A percentile compares a stretch with the other conserved stretches of the same genome.
Evolutionary conservation across 176 grass and related monocot species (phyloP).

Genomic region (Carex cristatella): DNA sequence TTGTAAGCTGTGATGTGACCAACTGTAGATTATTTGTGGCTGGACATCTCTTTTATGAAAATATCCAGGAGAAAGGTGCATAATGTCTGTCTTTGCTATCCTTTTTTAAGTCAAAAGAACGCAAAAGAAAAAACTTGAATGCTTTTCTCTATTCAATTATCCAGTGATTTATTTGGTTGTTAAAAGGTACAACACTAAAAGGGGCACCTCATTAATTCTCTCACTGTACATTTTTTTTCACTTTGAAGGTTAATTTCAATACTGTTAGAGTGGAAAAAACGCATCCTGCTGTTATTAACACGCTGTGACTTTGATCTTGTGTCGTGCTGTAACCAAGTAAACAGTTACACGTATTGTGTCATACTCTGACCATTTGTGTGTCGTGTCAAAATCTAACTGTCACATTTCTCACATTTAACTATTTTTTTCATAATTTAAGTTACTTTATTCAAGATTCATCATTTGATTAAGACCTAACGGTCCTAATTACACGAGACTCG

Average conservation of each 20-base stretch:
- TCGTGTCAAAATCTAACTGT: no score
- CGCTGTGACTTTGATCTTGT: no score
- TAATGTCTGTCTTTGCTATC: neutral
- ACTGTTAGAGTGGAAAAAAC: no score
- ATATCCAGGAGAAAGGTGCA: neutral
- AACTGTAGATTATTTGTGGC: constrained; percentile 13
- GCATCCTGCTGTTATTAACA: no score
- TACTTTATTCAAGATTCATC: no score
- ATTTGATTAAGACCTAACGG: no score
- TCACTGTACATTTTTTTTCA: neutral
- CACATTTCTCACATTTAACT: no score
- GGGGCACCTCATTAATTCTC: neutral
- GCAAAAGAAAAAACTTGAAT: neutral
- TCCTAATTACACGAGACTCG: no score
- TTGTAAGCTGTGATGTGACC: constrained; percentile 17
- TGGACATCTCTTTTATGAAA: neutral
- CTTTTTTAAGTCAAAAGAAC: neutral
- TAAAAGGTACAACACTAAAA: neutral
- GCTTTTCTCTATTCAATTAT: neutral
- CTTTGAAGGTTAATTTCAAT: neutral
- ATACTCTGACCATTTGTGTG: no score
- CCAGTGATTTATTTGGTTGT: constrained; percentile 1
- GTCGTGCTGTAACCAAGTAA: no score
- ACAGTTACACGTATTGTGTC: no score
- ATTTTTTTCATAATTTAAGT: no score